Evolutionary conservation across 2,329 filamentous ascomycete genomes (phyloP).

Genomic region (Aaosphaeria pasadenensis): DNA sequence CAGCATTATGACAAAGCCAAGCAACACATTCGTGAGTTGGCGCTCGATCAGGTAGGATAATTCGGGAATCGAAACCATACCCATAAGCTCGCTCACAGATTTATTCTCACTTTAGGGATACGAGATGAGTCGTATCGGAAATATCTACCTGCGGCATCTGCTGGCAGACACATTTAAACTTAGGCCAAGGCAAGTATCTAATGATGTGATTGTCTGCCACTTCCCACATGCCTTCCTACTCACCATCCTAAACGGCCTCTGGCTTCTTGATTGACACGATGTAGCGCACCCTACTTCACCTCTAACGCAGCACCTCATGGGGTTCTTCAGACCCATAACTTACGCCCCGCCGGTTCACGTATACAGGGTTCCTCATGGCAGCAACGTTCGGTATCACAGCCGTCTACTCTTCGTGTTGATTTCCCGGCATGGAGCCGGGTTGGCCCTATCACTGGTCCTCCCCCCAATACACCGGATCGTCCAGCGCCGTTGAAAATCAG

Average conservation of each 20-base stretch:
- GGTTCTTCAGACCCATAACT: no score
- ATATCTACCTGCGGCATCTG: slow-evolving; percentile 5
- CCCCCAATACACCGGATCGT: slow-evolving; percentile 19
- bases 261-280: no score
- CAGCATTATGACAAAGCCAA: slow-evolving; percentile 21
- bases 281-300: no score
- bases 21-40: slow-evolving; percentile 23
- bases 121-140: slow-evolving; percentile 5
- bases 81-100: background rate
- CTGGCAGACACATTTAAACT: slow-evolving; percentile 4
- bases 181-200: slow-evolving; percentile 4
- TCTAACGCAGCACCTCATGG: no score
- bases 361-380: no score
- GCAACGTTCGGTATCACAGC: no score
- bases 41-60: slow-evolving; percentile 19
- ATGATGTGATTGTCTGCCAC: no score
- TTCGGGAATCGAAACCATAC: background rate
- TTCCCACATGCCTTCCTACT: no score
- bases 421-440: no score
- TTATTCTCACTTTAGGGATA: slow-evolving; percentile 6
- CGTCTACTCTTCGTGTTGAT: no score
- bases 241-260: no score
- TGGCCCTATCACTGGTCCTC: background rate
- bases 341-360: no score
- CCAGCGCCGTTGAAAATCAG: slow-evolving; percentile 21